Base-by-base conservation (phyloP, 1,139 yeast genomes). In the Kodamaea anthophila region DNA sequence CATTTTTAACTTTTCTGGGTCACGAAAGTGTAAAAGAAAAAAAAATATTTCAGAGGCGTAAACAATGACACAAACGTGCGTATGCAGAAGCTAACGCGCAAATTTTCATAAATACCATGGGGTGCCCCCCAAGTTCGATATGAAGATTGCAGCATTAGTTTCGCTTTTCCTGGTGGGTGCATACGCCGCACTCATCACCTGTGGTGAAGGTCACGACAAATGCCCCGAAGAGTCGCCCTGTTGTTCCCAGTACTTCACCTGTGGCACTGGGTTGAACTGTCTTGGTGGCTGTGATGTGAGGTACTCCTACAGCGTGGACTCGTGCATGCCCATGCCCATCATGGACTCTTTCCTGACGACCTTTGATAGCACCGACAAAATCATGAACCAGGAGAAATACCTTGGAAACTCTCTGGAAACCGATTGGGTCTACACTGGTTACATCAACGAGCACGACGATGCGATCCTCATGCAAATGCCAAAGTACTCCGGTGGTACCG, bases 211-310 rank as follows among this genome's bases (percentile, higher is more conserved):
- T 56, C 10, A 54, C 59, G 32, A 36, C n/a, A 48, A 56, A 9
- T 86, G 95, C 57, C 95, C 95, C 0, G 70, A 74, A 42, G 68
- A 65, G 24, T 44, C 57, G 32, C 95, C 95, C 26, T 86, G 95
- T 51, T 86, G 96, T 52, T 77, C 87, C 13, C 85, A 78, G 42
- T 82, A 75, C 45, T 94, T 94, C 21, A 64, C 59, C n/a, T 86
- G 96, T 65, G 95, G 95, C 33, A 68, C 79, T 10, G 96, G 96
- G 2, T 62, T 77, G 3, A 64, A 70, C 51, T 86, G 96, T 62
- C 64, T 86, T 29, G 88, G 86, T 29, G 91, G 94, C 10, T 84
- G 94, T 56, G 85, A 83, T 53, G 75, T 83, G 25, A 60, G 76
- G 43, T 71, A 49, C 48, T 82, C 93, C 1, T 79, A 52, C 55